phyloP scores from a whole-genome alignment of 148 eudicot species.

The Cornus florida region DNA sequence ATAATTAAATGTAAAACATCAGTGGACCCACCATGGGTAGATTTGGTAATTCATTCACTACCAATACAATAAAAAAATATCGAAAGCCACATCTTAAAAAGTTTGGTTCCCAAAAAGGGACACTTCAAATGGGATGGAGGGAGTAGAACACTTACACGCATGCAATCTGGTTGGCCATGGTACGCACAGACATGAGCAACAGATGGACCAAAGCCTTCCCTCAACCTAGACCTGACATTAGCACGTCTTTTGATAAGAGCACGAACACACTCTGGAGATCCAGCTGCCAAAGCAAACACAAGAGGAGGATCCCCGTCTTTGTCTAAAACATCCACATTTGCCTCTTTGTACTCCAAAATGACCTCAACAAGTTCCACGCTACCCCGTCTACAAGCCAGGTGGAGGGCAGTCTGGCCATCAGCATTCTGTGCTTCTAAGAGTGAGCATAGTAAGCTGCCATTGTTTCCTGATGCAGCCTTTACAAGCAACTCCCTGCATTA shows the following conservation, averaged over 20 bases:
- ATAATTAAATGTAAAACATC: too few relatives aligned
- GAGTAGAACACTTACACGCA: constrained; percentile 58
- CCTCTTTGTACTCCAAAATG: constrained; percentile 72
- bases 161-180: constrained; percentile 98
- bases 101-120: too few relatives aligned
- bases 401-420: constrained; percentile 95
- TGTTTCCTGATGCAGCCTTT: constrained; percentile 58
- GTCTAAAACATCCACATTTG: constrained; percentile 86
- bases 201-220: constrained; percentile 92
- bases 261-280: constrained; percentile 95
- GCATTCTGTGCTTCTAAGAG: constrained; percentile 80
- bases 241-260: constrained; percentile 74
- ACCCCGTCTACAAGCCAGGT: constrained; percentile 96
- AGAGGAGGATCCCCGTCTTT: constrained; percentile 97
- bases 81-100: too few relatives aligned
- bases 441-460: constrained; percentile 44
- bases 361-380: constrained; percentile 81
- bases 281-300: constrained; percentile 96
- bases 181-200: constrained; percentile 96
- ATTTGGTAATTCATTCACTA: too few relatives aligned
- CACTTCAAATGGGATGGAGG: too few relatives aligned
- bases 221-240: constrained; percentile 72
- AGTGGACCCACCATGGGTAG: too few relatives aligned
- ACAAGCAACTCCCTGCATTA: constrained; percentile 66
- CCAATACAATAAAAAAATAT: too few relatives aligned